These are phyloP conservation scores for Niebla homalea DNA, from an alignment of 495 filamentous ascomycete species.

Conservation along the genomic window DNA sequence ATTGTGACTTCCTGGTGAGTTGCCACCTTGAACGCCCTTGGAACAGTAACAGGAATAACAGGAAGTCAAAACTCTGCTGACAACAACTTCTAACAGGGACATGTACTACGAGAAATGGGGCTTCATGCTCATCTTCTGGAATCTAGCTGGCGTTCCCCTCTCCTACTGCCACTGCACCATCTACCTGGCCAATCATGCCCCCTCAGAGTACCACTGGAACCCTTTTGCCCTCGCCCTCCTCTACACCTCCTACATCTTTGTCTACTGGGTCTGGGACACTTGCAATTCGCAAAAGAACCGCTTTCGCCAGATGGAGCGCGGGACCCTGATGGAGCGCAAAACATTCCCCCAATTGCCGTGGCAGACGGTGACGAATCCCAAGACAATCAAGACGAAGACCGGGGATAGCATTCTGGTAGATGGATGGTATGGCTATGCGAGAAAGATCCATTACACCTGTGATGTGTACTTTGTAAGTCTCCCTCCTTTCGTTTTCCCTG, in stretches of 20 bases:
- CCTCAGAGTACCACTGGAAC: constrained; percentile 70
- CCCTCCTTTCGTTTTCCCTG: background rate
- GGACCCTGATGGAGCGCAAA: constrained; percentile 55
- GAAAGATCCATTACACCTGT: constrained; percentile 92
- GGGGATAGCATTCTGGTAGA: constrained; percentile 77
- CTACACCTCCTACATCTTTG: constrained; percentile 61
- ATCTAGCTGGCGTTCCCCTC: constrained; percentile 86
- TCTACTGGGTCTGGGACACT: constrained; percentile 89
- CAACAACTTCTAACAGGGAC: constrained; percentile 38
- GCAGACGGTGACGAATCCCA: constrained; percentile 75
- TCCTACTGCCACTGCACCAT: constrained; percentile 95
- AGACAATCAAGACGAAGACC: constrained; percentile 62
- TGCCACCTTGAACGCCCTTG: constrained; percentile 3
- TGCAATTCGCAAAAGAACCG: constrained; percentile 91
- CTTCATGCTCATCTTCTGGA: constrained; percentile 99
- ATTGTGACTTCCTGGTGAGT: constrained; percentile 78
- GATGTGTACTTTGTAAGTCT: constrained; percentile 56
- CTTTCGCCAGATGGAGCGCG: constrained; percentile 71
- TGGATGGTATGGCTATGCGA: constrained; percentile 81
- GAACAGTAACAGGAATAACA: too few species aligned
- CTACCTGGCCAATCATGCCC: constrained; percentile 81
- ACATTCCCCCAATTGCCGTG: constrained; percentile 92
- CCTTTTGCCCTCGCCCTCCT: constrained; percentile 50
- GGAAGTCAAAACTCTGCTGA: too few species aligned
- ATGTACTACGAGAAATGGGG: constrained; percentile 99